phyloP scores from a whole-genome alignment of 192 early-diverging fungal genomes.

The Umbelopsis isabellina region DNA sequence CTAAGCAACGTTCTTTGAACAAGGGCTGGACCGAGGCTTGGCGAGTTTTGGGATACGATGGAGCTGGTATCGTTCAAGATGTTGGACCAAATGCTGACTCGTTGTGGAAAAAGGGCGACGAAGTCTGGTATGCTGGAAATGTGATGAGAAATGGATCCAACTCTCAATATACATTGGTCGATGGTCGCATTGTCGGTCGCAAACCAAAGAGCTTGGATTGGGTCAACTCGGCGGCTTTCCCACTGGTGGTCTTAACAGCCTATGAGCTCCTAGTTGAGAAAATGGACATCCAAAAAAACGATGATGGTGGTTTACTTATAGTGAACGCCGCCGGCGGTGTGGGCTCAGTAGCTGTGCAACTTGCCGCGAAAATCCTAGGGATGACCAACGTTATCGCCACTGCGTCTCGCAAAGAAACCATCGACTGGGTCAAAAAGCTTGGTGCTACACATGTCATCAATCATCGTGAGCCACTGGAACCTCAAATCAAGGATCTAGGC shows the following conservation, averaged over 20 bases:
- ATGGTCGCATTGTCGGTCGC: conserved; percentile 1
- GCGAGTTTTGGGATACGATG: conserved; percentile 15
- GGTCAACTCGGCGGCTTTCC: not conserved
- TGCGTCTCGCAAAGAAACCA: conserved; percentile 24
- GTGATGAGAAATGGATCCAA: conserved; percentile 1
- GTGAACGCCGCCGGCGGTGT: conserved; percentile 4
- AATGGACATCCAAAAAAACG: not conserved
- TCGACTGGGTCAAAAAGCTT: conserved; percentile 11
- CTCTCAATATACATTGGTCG: not conserved
- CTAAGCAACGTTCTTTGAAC: not conserved
- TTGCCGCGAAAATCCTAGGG: not conserved
- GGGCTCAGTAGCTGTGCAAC: not conserved
- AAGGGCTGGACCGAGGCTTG: not conserved
- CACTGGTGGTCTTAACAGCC: not conserved
- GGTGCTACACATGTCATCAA: conserved; percentile 25
- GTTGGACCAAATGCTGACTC: not conserved
- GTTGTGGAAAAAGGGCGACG: conserved; percentile 9
- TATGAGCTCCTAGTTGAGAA: conserved; percentile 3
- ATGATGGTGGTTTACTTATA: not conserved
- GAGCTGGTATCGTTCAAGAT: not conserved
- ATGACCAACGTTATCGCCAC: conserved; percentile 16
- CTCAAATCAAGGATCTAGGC: conserved; percentile 11
- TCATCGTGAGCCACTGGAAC: conserved; percentile 1
- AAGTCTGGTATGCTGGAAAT: conserved; percentile 13
- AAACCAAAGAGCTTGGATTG: not conserved